Evolutionary conservation across 2,329 filamentous ascomycete genomes (phyloP).

Genomic region (Aspergillus pseudoterreus): DNA sequence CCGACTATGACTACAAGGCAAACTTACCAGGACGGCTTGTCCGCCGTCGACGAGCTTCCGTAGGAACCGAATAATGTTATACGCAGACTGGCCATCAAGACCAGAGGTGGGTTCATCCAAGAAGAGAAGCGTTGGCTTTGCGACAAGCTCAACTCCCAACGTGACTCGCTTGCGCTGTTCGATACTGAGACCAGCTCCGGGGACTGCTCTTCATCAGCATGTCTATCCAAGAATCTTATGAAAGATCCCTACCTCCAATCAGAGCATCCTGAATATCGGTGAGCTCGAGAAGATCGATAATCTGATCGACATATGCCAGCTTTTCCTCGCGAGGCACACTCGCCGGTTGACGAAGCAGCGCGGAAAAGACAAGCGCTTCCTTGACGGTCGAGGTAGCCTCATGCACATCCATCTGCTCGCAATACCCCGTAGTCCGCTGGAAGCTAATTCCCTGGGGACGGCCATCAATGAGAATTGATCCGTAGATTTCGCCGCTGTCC

Average conservation of each 20-base stretch:
- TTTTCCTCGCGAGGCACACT: conserved; percentile 57
- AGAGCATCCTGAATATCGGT: conserved; percentile 59
- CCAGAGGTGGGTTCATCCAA: conserved; percentile 60
- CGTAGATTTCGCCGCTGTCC: conserved; percentile 40
- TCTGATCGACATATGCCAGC: conserved; percentile 60
- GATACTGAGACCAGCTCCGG: conserved; percentile 58
- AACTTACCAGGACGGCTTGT: conserved; percentile 59
- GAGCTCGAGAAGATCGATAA: conserved; percentile 64
- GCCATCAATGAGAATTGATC: conserved; percentile 43
- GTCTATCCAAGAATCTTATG: too few species aligned
- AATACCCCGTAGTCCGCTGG: conserved; percentile 50
- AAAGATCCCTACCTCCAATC: conserved; percentile 47
- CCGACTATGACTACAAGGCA: not conserved
- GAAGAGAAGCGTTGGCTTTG: conserved; percentile 60
- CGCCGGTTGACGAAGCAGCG: conserved; percentile 57
- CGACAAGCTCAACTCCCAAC: conserved; percentile 57
- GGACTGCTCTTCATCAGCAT: conserved; percentile 17
- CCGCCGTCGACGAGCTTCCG: conserved; percentile 63
- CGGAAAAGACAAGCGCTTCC: conserved; percentile 63
- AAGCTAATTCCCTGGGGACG: conserved; percentile 43
- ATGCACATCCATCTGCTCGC: conserved; percentile 63
- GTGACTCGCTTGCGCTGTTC: conserved; percentile 64
- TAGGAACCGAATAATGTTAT: conserved; percentile 56
- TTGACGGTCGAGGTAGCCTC: conserved; percentile 61
- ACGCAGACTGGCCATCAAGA: conserved; percentile 64